Evolutionary conservation across 1,284 basidiomycete species (phyloP), one percentile per base, ranked within the genome.

Genomic region (Ustilago hordei): DNA sequence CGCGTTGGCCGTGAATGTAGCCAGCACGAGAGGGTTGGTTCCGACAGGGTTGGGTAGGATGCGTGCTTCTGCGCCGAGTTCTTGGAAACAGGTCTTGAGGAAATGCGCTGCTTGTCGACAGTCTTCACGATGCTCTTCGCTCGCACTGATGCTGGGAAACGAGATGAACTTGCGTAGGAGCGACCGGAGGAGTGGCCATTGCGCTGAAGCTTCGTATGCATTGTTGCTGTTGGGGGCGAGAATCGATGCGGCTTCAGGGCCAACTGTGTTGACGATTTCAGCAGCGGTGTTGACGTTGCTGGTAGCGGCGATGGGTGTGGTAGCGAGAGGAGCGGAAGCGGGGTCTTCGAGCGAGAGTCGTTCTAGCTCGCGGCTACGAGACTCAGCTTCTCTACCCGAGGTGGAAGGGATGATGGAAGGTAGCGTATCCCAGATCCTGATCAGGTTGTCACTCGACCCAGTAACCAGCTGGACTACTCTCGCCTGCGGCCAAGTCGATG

Each of bases 161-260:
- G 94, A 91, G 8, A 98, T 89, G 73, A 99, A 94, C 82, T 93
- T 93, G 3, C 92, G 91, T 3, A 99, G 88, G 0, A 93, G 92
- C 80, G 89, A 87, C 9, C 90, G 87, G 82, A 90, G 87, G 8
- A 87, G 85, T 58, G 88, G 87, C 64, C 77, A 71, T 12, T 72
- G 63, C 3, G 57, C 66, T 2, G 43, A n/a, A 12, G n/a, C 35
- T 13, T n/a, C 15, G 19, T 45, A 35, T 7, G 55, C 36, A 8
- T 55, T 4, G 23, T 32, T 32, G 23, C 38, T 39, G 0, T 55
- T 38, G 3, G 55, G 35, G 8, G 62, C 47, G 43, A 70, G 62
- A 6, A 61, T 60, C 9, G 58, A 54, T 0, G 62, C 43, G 1
- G 67, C 50, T 59, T 70, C 55, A 5, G 19, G n/a, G 8, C 60